Evolutionary conservation across 2,329 filamentous ascomycete species (phyloP).

Genomic region (Cordyceps fumosorosea): DNA sequence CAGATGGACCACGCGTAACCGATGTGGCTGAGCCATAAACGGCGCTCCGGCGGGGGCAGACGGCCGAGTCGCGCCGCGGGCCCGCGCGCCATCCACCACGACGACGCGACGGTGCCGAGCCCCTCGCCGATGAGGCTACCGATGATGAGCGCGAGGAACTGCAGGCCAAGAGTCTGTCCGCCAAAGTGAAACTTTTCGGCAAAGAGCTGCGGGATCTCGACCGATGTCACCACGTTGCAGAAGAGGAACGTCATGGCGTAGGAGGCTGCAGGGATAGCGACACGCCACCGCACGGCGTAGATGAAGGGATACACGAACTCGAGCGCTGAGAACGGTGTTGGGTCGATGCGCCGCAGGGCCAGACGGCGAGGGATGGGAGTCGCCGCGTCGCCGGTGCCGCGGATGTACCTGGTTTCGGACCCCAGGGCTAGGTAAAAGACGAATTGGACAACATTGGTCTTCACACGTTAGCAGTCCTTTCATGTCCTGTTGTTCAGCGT

Average conservation of each 20-base stretch:
- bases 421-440: background rate
- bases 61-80: background rate
- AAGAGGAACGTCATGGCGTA: constrained; percentile 4
- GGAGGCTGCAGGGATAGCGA: background rate
- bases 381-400: background rate
- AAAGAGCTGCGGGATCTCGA: constrained; percentile 10
- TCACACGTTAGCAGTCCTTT: background rate
- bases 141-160: constrained; percentile 5
- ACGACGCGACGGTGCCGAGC: background rate
- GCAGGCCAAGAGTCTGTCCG: constrained; percentile 1
- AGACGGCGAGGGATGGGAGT: background rate
- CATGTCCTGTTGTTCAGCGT: background rate
- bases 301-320: background rate
- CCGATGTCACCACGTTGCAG: constrained; percentile 5
- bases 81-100: constrained; percentile 1
- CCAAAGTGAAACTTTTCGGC: constrained; percentile 2
- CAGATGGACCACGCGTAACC: background rate
- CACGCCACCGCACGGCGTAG: constrained; percentile 2
- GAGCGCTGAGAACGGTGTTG: background rate
- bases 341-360: background rate
- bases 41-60: background rate
- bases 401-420: background rate
- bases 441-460: constrained; percentile 2
- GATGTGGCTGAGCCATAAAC: constrained; percentile 1
- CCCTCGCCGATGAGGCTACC: constrained; percentile 5